A percentile compares a stretch with the other conserved stretches of the same genome.
phyloP scores from a whole-genome alignment of 352 stramenopile genomes.

The Pythium phragmiticola region DNA sequence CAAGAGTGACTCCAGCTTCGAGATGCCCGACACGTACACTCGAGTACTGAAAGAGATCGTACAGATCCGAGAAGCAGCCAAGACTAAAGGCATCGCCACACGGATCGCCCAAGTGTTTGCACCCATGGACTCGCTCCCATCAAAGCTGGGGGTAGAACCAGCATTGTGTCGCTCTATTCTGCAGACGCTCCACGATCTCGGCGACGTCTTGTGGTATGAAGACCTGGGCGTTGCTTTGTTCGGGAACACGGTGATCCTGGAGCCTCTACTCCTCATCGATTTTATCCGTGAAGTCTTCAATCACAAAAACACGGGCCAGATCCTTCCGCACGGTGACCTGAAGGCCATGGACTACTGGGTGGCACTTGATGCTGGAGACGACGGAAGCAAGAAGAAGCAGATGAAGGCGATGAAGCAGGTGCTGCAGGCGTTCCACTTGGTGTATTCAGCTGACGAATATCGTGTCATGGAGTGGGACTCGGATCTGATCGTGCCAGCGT shows the following conservation, averaged over 20 bases:
- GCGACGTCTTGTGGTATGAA: conserved; percentile 23
- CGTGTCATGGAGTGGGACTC: background rate
- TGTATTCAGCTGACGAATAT: background rate
- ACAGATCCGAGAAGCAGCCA: background rate
- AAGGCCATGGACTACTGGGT: background rate
- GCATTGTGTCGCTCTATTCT: background rate
- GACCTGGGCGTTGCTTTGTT: conserved; percentile 2
- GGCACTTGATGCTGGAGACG: background rate
- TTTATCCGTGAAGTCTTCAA: conserved; percentile 20
- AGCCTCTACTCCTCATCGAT: conserved; percentile 16
- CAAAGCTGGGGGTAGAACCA: background rate
- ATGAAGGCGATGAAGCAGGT: conserved; percentile 9
- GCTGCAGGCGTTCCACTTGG: conserved; percentile 1
- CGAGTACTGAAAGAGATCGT: background rate
- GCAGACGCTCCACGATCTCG: conserved; percentile 17
- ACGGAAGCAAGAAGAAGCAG: background rate
- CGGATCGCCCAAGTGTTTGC: background rate
- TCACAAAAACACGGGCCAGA: background rate
- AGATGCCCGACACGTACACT: conserved; percentile 17
- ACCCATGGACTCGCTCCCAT: background rate
- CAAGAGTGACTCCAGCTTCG: conserved; percentile 7
- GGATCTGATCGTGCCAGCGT: conserved; percentile 6
- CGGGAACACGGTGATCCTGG: conserved; percentile 10
- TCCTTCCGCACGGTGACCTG: background rate
- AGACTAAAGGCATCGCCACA: background rate